Evolutionary conservation across 345 rosid genomes (phyloP).

Genomic region (Murraya paniculata): DNA sequence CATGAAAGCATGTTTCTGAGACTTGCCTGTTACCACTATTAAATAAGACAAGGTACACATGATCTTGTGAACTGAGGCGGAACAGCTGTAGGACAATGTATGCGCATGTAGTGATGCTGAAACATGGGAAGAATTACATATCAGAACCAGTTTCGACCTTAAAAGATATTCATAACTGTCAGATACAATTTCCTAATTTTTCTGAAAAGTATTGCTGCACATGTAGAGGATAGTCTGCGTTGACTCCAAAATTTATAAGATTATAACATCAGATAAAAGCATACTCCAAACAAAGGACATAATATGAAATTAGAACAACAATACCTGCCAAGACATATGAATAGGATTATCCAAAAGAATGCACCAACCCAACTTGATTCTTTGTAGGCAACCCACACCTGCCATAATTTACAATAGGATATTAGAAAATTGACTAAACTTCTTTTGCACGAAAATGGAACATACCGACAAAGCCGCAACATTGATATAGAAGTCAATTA

Average conservation of each 20-base stretch:
- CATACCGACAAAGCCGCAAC: conserved; percentile 67
- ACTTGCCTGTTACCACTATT: conserved; percentile 48
- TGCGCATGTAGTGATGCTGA: conserved; percentile 68
- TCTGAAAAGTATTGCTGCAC: not conserved
- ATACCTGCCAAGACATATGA: conserved; percentile 87
- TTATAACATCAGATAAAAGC: not conserved
- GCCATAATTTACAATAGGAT: not conserved
- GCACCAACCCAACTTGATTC: conserved; percentile 68
- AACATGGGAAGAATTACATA: conserved; percentile 6
- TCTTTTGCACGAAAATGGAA: not conserved
- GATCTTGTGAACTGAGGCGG: conserved; percentile 59
- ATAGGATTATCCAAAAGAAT: conserved; percentile 60
- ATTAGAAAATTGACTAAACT: not conserved
- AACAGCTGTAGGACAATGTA: conserved; percentile 58
- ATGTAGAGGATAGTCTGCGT: not conserved
- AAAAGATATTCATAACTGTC: not conserved
- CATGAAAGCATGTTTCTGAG: not conserved
- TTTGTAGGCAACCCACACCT: conserved; percentile 90
- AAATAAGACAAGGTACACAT: conserved; percentile 63
- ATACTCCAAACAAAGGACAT: not conserved
- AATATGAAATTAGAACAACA: not conserved
- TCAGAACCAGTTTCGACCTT: conserved; percentile 1
- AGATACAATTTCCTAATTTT: too few relatives aligned
- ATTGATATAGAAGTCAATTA: conserved; percentile 73
- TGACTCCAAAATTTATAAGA: not conserved